phyloP scores from a whole-genome alignment of 176 grass and related monocot genomes.

The Oryza meridionalis region DNA sequence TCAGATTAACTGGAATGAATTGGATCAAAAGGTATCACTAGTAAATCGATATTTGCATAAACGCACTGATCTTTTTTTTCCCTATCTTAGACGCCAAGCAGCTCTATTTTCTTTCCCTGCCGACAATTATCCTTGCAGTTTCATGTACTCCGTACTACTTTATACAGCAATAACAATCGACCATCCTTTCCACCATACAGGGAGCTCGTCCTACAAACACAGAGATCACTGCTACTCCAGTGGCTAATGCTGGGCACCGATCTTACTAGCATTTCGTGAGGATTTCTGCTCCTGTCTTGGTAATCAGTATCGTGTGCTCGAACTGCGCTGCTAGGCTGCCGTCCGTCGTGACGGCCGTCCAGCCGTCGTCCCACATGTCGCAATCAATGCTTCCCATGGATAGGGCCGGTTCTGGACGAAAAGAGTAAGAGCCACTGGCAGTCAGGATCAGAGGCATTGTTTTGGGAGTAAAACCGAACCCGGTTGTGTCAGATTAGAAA shows the following conservation, averaged over 20 bases:
- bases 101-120: neutral
- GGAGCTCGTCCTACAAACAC: neutral
- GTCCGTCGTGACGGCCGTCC: constrained; percentile 81
- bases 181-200: neutral
- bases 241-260: neutral
- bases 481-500: neutral
- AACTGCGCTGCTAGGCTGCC: constrained; percentile 79
- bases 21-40: neutral
- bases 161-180: neutral
- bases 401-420: constrained; percentile 67
- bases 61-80: too few relatives aligned
- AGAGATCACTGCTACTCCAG: neutral
- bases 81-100: neutral
- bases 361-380: constrained; percentile 81
- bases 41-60: too few relatives aligned
- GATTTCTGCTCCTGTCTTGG: constrained; percentile 70
- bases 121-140: neutral
- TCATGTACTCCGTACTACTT: neutral
- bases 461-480: neutral
- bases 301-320: constrained; percentile 89
- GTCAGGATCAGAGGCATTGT: neutral
- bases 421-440: neutral
- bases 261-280: constrained; percentile 64
- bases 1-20: neutral
- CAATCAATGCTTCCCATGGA: constrained; percentile 67